Evolutionary conservation across 2,329 filamentous ascomycete genomes (phyloP), one percentile per base, ranked within the genome.

Genomic region (Talaromyces amestolkiae): DNA sequence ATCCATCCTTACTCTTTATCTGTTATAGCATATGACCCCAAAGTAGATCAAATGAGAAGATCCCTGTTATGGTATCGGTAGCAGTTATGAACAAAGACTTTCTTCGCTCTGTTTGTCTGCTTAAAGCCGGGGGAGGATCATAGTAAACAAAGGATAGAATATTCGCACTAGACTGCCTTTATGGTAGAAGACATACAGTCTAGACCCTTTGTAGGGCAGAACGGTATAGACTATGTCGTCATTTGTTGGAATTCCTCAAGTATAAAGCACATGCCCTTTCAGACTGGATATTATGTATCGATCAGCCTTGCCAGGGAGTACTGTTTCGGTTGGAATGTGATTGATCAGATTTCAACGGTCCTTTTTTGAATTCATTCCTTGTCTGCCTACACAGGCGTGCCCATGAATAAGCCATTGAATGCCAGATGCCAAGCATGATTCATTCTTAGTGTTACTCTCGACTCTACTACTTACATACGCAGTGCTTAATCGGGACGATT

Each of bases 281-380:
- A 19, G 49, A 27, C 49, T 53, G 49, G 15, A 56, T 56, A 33
- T 22, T 39, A 37, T 37, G 51, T 35, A 37, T 33, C 27, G 31
- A 31, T 10, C 27, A 56, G 33, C 53, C 33, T 39, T 56, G 31
- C 53, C 31, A 56, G 33, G 33, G 53, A 37, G n/a, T 35, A 37
- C 53, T 24, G 24, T 22, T 56, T 56, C 13, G 33, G 31, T 24
- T n/a, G 53, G 53, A 56, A 56, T 37, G 53, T 37, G 53, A 56
- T 33, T 3, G 53, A 39, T 56, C 53, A 27, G 53, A 56, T 56
- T 37, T 56, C 51, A 56, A 56, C 53, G 53, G 53, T 37, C 31
- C 31, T 37, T 37, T 54, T 2, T 1, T 47, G n/a, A 49, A 22
- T 22, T n/a, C 53, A 15, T 56, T 37, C 33, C n/a, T 54, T 22